Conservation (phyloP, 2,329 filamentous ascomycete species). For the Claviceps capensis region DNA sequence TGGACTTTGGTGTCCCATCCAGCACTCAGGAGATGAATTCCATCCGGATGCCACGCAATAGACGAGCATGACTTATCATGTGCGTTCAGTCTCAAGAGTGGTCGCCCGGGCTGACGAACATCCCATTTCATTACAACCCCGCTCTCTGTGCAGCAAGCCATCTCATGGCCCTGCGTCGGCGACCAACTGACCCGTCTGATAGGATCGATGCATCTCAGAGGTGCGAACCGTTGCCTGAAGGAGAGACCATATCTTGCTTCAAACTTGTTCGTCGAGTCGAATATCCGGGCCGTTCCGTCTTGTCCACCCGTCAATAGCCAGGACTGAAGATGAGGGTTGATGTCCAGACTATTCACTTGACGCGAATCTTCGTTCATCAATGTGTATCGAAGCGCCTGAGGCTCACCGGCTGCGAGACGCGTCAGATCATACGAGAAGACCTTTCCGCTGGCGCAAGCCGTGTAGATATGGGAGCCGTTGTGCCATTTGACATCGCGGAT, state of each 20-base stretch:
- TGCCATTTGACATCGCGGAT: slow-evolving; percentile 51
- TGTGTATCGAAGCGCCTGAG: slow-evolving; percentile 37
- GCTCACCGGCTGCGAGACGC: slow-evolving; percentile 29
- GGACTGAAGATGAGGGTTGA: slow-evolving; percentile 44
- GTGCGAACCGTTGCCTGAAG: slow-evolving; percentile 33
- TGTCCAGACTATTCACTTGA: slow-evolving; percentile 49
- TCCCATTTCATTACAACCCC: slow-evolving; percentile 53
- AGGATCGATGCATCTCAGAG: slow-evolving; percentile 23
- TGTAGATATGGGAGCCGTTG: slow-evolving; percentile 41
- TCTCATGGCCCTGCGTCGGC: slow-evolving; percentile 44
- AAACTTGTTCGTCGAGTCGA: slow-evolving; percentile 39
- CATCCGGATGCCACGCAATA: slow-evolving; percentile 55
- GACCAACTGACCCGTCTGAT: slow-evolving; percentile 54
- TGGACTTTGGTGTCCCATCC: slow-evolving; percentile 48
- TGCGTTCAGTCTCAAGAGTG: slow-evolving; percentile 44
- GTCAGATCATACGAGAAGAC: slow-evolving; percentile 51
- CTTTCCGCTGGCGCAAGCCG: slow-evolving; percentile 49
- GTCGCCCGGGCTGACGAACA: slow-evolving; percentile 37
- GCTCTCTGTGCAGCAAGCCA: slow-evolving; percentile 50
- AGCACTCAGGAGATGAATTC: slow-evolving; percentile 49
- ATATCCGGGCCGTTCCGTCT: slow-evolving; percentile 48
- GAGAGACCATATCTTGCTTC: slow-evolving; percentile 35
- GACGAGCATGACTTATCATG: slow-evolving; percentile 47
- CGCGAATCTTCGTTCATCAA: slow-evolving; percentile 47
- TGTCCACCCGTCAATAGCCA: slow-evolving; percentile 50